Evolutionary conservation across 164 flowering plant species (phyloP).

Genomic region (Euptelea pleiosperma): DNA sequence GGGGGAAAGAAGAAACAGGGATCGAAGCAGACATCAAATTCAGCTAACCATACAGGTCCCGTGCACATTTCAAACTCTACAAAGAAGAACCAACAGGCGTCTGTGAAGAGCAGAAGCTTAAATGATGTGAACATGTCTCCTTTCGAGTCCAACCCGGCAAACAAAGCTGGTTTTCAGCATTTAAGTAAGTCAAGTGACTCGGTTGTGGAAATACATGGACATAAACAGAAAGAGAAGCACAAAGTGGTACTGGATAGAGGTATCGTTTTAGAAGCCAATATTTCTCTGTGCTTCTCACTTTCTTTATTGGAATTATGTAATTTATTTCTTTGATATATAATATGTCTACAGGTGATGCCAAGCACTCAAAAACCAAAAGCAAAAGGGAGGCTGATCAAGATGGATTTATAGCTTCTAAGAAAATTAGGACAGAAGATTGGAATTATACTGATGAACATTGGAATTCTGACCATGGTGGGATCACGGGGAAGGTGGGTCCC

Average conservation of each 20-base stretch:
- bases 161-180: slow-evolving; percentile 28
- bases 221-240: slow-evolving; percentile 42
- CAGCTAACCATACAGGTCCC: slow-evolving; percentile 23
- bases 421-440: slow-evolving; percentile 40
- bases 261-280: slow-evolving; percentile 23
- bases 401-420: slow-evolving; percentile 45
- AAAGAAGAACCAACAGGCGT: slow-evolving; percentile 37
- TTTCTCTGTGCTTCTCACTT: slow-evolving; percentile 8
- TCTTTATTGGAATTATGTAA: neutral
- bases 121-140: slow-evolving; percentile 38
- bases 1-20: slow-evolving; percentile 48
- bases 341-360: slow-evolving; percentile 45
- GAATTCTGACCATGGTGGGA: slow-evolving; percentile 33
- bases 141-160: slow-evolving; percentile 21
- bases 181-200: slow-evolving; percentile 31
- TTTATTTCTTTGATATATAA: neutral
- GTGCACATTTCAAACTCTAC: slow-evolving; percentile 24
- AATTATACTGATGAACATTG: slow-evolving; percentile 32
- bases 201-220: slow-evolving; percentile 26
- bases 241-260: slow-evolving; percentile 48
- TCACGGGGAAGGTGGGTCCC: slow-evolving; percentile 17
- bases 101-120: slow-evolving; percentile 38
- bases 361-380: slow-evolving; percentile 37
- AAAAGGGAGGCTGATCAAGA: slow-evolving; percentile 46
- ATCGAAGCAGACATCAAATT: slow-evolving; percentile 31